phyloP scores from a whole-genome alignment of 768 basidiomycete genomes.

The Mycena haematopus region DNA sequence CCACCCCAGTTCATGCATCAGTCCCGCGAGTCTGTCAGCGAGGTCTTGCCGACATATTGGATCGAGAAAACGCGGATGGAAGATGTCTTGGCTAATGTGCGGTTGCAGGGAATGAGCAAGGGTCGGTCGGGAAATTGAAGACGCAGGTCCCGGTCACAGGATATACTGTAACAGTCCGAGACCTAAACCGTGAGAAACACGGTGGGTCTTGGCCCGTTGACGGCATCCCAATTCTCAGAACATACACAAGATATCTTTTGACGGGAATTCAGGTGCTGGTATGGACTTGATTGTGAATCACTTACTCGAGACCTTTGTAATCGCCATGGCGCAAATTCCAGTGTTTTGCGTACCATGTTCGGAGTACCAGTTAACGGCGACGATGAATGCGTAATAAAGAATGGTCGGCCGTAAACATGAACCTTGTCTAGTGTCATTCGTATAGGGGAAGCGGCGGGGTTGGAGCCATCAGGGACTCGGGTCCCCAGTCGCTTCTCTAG shows the following conservation, averaged over 20 bases:
- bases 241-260: conserved; percentile 73
- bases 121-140: conserved; percentile 68
- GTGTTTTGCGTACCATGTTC: conserved; percentile 47
- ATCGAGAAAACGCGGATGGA: conserved; percentile 73
- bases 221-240: conserved; percentile 67
- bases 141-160: conserved; percentile 65
- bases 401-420: conserved; percentile 63
- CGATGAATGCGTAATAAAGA: conserved; percentile 65
- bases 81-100: conserved; percentile 85
- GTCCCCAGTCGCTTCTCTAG: conserved; percentile 78
- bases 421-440: conserved; percentile 76
- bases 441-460: conserved; percentile 58
- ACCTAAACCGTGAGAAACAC: conserved; percentile 92
- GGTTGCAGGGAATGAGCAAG: conserved; percentile 80
- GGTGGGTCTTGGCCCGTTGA: conserved; percentile 66
- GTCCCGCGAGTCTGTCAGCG: conserved; percentile 57
- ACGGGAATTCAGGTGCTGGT: conserved; percentile 2
- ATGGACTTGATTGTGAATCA: background rate
- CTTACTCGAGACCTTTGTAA: conserved; percentile 76
- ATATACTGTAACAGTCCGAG: conserved; percentile 78
- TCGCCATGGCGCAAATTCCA: conserved; percentile 52
- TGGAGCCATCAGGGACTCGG: conserved; percentile 64
- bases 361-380: conserved; percentile 55
- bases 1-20: conserved; percentile 73
- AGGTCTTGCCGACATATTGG: conserved; percentile 73